Percentiles rank a stretch among this genome's conserved stretches.
Evolutionary conservation across 2,329 filamentous ascomycete species (phyloP).

Genomic region (Clathrospora elynae): DNA sequence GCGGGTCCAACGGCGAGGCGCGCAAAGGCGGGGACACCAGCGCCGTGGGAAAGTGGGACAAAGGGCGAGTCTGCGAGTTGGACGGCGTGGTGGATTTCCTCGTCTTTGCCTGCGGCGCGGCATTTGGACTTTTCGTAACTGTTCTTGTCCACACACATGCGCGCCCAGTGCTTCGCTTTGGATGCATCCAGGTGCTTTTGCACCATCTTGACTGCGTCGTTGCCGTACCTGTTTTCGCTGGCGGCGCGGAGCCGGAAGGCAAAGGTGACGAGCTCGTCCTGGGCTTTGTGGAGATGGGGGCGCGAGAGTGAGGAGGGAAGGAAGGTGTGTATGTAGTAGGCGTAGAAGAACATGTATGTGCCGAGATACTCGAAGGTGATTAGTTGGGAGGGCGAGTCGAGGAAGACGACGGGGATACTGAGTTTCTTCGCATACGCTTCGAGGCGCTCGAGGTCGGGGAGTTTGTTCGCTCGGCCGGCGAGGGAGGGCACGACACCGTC

Average conservation of each 20-base stretch:
- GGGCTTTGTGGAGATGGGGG: conserved; percentile 31
- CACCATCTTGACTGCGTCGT: conserved; percentile 26
- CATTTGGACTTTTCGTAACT: conserved; percentile 32
- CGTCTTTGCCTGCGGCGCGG: conserved; percentile 24
- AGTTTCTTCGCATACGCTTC: conserved; percentile 33
- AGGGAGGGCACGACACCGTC: conserved; percentile 27
- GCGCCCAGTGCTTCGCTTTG: conserved; percentile 30
- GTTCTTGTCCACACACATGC: conserved; percentile 23
- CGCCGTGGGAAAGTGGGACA: conserved; percentile 9
- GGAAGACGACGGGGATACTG: conserved; percentile 35
- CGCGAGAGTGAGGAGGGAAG: conserved; percentile 25
- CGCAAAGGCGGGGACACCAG: conserved; percentile 29
- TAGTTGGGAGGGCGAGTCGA: conserved; percentile 32
- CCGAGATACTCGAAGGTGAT: conserved; percentile 29
- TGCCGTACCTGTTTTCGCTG: conserved; percentile 24
- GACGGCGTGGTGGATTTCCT: conserved; percentile 30
- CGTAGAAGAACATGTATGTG: conserved; percentile 41
- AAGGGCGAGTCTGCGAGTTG: conserved; percentile 39
- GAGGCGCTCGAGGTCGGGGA: conserved; percentile 29
- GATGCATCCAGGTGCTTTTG: conserved; percentile 31
- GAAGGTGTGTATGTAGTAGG: conserved; percentile 40
- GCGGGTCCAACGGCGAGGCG: conserved; percentile 37
- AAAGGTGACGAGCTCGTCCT: conserved; percentile 39
- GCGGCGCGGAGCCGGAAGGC: conserved; percentile 35
- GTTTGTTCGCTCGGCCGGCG: conserved; percentile 28